Conservation (phyloP, 208 protist genomes). For the Giardia muris region DNA sequence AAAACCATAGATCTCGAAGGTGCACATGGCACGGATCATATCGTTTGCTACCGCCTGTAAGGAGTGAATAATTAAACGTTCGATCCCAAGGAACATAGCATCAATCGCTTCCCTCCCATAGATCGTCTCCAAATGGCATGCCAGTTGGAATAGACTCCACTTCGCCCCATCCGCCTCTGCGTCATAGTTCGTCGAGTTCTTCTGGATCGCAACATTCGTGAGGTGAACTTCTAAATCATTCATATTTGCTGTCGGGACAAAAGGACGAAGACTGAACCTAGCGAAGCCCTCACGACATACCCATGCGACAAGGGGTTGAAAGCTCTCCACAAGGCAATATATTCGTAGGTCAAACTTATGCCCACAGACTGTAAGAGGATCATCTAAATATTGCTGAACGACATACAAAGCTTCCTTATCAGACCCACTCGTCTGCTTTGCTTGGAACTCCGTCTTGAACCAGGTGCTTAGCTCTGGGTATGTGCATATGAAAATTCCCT, state of each 20-base stretch:
- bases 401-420: constrained; percentile 47
- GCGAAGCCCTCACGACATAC: constrained; percentile 53
- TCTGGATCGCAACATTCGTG: constrained; percentile 54
- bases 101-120: background rate
- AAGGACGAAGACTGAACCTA: constrained; percentile 40
- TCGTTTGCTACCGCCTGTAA: background rate
- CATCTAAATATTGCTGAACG: constrained; percentile 53
- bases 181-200: constrained; percentile 40
- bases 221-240: constrained; percentile 50
- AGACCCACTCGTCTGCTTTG: background rate
- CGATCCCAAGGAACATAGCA: background rate
- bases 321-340: constrained; percentile 55
- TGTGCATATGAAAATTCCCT: constrained; percentile 82
- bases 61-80: background rate
- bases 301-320: constrained; percentile 48
- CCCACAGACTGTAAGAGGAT: constrained; percentile 52
- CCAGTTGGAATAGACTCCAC: constrained; percentile 42
- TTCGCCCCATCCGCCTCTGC: constrained; percentile 45
- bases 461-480: constrained; percentile 61
- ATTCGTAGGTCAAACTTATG: constrained; percentile 60
- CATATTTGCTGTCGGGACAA: constrained; percentile 35
- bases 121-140: background rate
- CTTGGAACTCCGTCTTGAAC: background rate
- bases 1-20: constrained; percentile 60
- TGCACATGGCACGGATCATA: constrained; percentile 68